Conservation (phyloP, 495 filamentous ascomycete species). For the Daldinia concentrica region DNA sequence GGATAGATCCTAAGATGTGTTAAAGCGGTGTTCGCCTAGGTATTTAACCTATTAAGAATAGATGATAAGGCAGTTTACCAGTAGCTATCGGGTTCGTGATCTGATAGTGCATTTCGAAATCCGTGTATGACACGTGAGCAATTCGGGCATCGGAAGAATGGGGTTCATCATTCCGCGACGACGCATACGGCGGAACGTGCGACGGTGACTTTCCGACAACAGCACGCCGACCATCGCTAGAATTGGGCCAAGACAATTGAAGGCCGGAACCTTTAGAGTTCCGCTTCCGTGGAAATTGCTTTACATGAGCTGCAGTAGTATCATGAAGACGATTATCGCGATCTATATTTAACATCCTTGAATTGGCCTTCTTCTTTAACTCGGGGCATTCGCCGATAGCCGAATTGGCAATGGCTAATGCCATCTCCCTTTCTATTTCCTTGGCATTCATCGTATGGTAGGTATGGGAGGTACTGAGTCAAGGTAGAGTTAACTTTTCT, state of each 20-base stretch:
- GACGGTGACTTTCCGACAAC: neutral
- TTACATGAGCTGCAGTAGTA: no score
- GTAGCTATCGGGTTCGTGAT: neutral
- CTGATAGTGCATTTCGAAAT: neutral
- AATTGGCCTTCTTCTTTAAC: neutral
- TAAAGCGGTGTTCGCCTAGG: neutral
- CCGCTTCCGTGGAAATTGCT: neutral
- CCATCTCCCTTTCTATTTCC: neutral
- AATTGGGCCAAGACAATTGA: neutral
- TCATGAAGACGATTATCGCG: neutral
- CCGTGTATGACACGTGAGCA: neutral
- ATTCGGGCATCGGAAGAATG: neutral
- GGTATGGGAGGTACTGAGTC: neutral
- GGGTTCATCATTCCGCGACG: neutral
- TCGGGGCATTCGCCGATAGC: neutral
- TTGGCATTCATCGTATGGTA: neutral
- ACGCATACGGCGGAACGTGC: neutral
- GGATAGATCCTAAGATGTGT: neutral
- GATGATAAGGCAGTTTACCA: neutral
- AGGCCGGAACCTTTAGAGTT: neutral
- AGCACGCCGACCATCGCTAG: neutral
- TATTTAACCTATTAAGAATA: neutral
- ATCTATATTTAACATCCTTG: neutral
- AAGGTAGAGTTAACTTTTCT: neutral
- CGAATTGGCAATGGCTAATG: neutral